Evolutionary conservation across 352 stramenopile species (phyloP), one percentile per base, ranked within the genome.

Genomic region (Aphanomyces cochlioides): DNA sequence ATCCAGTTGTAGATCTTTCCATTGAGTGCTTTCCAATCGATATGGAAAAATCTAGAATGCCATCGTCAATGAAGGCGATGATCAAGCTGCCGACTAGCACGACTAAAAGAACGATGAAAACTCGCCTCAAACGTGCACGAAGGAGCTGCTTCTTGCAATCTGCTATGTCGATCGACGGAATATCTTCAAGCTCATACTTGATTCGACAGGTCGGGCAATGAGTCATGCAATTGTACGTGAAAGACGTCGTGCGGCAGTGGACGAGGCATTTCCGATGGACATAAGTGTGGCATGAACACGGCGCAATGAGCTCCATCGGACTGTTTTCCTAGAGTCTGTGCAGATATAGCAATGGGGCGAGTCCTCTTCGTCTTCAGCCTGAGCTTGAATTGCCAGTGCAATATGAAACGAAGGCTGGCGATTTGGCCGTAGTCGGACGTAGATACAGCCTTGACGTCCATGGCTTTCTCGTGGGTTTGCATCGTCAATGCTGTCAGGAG

Each of bases 331-430:
- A 19, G 63, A 58, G 7, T 61, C 41, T 17, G 13, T 28, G 63
- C 63, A 69, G 34, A 69, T 59, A 47, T 69, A 69, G 63, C 63
- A 69, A n/a, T n/a, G n/a, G n/a, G n/a, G n/a, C n/a, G n/a, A n/a
- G n/a, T n/a, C n/a, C n/a, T n/a, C n/a, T n/a, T n/a, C n/a, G n/a
- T n/a, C n/a, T n/a, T n/a, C n/a, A n/a, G n/a, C n/a, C n/a, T n/a
- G n/a, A n/a, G n/a, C n/a, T n/a, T n/a, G n/a, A n/a, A n/a, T n/a
- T n/a, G n/a, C n/a, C n/a, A n/a, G n/a, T n/a, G n/a, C n/a, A n/a
- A n/a, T n/a, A n/a, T n/a, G n/a, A n/a, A n/a, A n/a, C n/a, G n/a
- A n/a, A n/a, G n/a, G n/a, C n/a, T n/a, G n/a, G n/a, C n/a, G n/a
- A n/a, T n/a, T n/a, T n/a, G n/a, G n/a, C n/a, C n/a, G n/a, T n/a